Conservation (phyloP, 129 eudicot genomes). For the Tagetes erecta region DNA sequence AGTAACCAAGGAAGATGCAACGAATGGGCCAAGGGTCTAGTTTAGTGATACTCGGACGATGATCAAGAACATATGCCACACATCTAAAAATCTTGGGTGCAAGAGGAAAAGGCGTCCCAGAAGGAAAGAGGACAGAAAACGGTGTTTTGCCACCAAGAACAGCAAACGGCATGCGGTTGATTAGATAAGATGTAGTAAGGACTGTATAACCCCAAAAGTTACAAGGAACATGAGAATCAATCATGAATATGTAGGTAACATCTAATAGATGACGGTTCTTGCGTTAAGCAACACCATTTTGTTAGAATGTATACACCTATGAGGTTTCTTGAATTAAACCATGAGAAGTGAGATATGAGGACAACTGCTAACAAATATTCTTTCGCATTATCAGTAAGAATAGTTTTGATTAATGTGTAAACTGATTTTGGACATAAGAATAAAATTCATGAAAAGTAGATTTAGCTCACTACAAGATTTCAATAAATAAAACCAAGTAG, state of each 20-base stretch:
- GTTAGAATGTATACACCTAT: neutral
- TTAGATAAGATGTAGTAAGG: neutral
- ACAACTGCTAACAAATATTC: neutral
- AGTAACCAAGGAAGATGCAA: neutral
- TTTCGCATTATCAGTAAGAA: neutral
- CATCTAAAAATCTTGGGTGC: no score
- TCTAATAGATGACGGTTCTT: neutral
- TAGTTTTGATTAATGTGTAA: neutral
- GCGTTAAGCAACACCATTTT: neutral
- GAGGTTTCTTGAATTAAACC: neutral
- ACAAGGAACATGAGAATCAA: neutral
- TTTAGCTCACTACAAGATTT: neutral
- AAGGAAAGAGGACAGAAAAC: no score
- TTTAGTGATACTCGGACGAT: no score
- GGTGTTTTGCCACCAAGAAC: neutral
- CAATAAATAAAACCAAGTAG: neutral
- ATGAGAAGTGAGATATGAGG: neutral
- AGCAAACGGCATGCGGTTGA: neutral
- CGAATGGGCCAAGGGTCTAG: neutral
- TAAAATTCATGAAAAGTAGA: neutral
- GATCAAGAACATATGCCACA: no score
- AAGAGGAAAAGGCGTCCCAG: no score
- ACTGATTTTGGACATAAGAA: neutral
- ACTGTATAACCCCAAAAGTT: neutral
- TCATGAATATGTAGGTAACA: neutral